Conservation (phyloP, 2,329 filamentous ascomycete genomes). For the Mycosphaerella sp. region DNA sequence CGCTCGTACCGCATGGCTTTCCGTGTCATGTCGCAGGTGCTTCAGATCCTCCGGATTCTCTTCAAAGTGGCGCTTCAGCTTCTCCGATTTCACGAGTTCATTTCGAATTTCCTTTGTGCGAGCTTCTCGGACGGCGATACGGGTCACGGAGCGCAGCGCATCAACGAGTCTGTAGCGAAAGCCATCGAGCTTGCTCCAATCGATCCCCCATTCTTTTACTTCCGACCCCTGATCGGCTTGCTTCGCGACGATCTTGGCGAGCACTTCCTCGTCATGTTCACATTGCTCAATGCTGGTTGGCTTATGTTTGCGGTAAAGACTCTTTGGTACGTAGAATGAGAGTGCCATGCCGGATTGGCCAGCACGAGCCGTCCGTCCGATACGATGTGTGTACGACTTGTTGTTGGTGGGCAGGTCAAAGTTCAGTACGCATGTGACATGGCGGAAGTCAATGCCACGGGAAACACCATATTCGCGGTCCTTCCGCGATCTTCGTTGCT, state of each 20-base stretch:
- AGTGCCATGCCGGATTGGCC: slow-evolving; percentile 90
- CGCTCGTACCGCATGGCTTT: slow-evolving; percentile 72
- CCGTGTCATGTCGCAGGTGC: slow-evolving; percentile 83
- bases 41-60: slow-evolving; percentile 87
- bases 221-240: slow-evolving; percentile 74
- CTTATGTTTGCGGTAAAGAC: slow-evolving; percentile 81
- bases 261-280: slow-evolving; percentile 76
- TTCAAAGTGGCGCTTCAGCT: slow-evolving; percentile 90
- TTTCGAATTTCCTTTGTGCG: slow-evolving; percentile 79
- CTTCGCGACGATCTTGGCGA: slow-evolving; percentile 71
- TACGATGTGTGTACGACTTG: slow-evolving; percentile 94
- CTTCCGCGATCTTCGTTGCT: slow-evolving; percentile 57
- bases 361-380: slow-evolving; percentile 85
- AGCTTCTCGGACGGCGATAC: slow-evolving; percentile 83
- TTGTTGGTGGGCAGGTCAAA: slow-evolving; percentile 87
- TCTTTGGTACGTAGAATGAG: slow-evolving; percentile 84
- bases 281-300: slow-evolving; percentile 69
- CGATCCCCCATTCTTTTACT: slow-evolving; percentile 85
- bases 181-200: slow-evolving; percentile 87
- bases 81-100: slow-evolving; percentile 88
- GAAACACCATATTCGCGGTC: slow-evolving; percentile 94
- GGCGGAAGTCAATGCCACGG: slow-evolving; percentile 92
- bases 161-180: slow-evolving; percentile 95
- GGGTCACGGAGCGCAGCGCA: slow-evolving; percentile 81
- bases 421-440: slow-evolving; percentile 90